phyloP scores from a whole-genome alignment of 2,329 filamentous ascomycete species.

The Lecanosticta acicola region DNA sequence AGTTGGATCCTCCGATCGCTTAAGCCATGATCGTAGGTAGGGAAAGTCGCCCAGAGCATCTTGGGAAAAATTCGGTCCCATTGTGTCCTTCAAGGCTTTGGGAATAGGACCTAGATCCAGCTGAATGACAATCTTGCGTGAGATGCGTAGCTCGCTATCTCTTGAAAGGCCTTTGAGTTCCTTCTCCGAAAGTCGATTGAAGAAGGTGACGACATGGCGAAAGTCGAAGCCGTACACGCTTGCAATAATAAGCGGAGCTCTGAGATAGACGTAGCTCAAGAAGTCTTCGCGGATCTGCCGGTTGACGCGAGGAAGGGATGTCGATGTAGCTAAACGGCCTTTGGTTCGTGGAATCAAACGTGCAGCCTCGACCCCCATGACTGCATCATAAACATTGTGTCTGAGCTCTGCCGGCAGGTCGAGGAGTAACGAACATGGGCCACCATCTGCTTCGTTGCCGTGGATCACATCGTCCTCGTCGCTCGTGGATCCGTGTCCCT shows the following conservation, averaged over 20 bases:
- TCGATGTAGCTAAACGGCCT: neutral
- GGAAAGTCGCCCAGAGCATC: neutral
- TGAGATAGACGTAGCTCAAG: neutral
- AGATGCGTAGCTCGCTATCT: neutral
- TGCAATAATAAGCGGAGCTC: neutral
- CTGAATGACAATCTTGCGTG: neutral
- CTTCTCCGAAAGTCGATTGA: neutral
- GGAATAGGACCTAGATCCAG: neutral
- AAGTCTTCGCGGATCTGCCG: neutral
- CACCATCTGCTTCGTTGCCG: neutral
- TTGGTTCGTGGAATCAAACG: neutral
- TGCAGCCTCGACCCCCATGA: neutral
- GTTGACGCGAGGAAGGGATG: neutral
- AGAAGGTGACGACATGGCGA: neutral
- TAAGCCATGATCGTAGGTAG: neutral
- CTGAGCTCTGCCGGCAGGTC: neutral
- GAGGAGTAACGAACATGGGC: neutral
- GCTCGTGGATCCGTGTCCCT: neutral
- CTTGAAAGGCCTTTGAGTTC: neutral
- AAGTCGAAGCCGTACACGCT: neutral
- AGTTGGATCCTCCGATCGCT: neutral
- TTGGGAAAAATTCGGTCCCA: neutral
- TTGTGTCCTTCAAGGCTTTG: neutral
- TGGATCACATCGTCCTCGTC: neutral
- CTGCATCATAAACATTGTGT: neutral